Evolutionary conservation across 1,284 basidiomycete species (phyloP).

Genomic region (Pascua guehoae): DNA sequence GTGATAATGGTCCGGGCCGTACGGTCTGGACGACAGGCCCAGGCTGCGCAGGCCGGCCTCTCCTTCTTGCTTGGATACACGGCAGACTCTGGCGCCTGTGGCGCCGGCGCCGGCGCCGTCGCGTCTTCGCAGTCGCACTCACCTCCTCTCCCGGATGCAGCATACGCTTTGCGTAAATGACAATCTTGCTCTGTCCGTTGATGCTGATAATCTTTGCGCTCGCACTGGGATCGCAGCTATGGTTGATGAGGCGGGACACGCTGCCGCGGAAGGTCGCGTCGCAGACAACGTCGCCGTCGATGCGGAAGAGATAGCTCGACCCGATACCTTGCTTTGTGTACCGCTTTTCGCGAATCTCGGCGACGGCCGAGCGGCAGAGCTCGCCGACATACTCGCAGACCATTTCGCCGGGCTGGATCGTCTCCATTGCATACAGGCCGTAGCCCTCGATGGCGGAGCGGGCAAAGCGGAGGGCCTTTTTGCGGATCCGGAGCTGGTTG

Average conservation of each 20-base stretch:
- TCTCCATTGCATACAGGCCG: conserved; percentile 94
- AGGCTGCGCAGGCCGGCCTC: conserved; percentile 8
- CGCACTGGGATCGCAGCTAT: conserved; percentile 94
- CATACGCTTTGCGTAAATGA: conserved; percentile 94
- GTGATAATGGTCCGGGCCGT: conserved; percentile 51
- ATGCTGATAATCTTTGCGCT: conserved; percentile 98
- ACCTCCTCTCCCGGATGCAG: conserved; percentile 93
- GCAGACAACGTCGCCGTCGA: conserved; percentile 87
- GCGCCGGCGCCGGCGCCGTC: too few species aligned
- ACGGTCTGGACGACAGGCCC: too few species aligned
- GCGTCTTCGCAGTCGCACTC: conserved; percentile 56
- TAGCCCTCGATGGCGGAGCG: conserved; percentile 97
- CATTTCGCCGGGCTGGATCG: conserved; percentile 92
- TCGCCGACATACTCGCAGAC: conserved; percentile 99
- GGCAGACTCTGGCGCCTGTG: too few species aligned
- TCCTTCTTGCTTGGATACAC: too few species aligned
- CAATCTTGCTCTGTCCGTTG: conserved; percentile 92
- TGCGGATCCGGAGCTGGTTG: conserved; percentile 95
- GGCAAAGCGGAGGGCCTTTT: conserved; percentile 96
- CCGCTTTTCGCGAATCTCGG: conserved; percentile 92
- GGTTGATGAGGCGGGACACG: conserved; percentile 94
- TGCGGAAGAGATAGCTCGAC: conserved; percentile 87
- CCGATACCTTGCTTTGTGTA: conserved; percentile 90
- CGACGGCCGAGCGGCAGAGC: conserved; percentile 89
- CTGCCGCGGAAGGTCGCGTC: conserved; percentile 99